These are phyloP conservation scores for Populus hybrid DNA, from an alignment of 441 rosid genomes.

Conservation along the genomic window DNA sequence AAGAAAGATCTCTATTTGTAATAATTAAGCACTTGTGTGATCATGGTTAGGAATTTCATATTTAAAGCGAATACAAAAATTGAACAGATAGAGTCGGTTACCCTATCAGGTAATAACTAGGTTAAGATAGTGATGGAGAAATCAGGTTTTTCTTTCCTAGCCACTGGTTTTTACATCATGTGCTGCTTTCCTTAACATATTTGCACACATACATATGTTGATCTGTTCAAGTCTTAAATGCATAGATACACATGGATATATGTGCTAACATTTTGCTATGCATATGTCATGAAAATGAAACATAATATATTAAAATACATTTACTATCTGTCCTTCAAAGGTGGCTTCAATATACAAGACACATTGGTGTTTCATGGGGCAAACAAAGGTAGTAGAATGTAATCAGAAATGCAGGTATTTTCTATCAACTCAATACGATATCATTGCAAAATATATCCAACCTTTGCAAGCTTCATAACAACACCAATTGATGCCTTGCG, in stretches of 20 bases:
- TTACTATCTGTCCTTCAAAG: not conserved
- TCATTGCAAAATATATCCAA: constrained; percentile 32
- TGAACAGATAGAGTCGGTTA: not conserved
- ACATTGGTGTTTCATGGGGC: constrained; percentile 3
- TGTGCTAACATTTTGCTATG: not conserved
- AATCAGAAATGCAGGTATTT: not conserved
- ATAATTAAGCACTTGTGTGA: not conserved
- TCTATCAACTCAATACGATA: constrained; percentile 13
- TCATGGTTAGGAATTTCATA: not conserved
- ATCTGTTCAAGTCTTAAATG: not conserved
- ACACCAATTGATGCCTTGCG: constrained; percentile 94
- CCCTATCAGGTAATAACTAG: not conserved
- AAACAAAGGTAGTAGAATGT: not conserved
- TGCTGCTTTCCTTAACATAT: not conserved
- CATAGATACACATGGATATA: not conserved
- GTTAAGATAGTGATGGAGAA: not conserved
- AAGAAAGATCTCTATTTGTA: not conserved
- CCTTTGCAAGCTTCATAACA: constrained; percentile 99
- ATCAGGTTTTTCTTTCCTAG: not conserved
- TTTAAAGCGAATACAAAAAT: not conserved
- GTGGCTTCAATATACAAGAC: not conserved
- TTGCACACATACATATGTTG: not conserved
- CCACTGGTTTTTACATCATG: not conserved
- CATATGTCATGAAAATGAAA: not conserved
- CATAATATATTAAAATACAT: not conserved